Evolutionary conservation across 116 monocot species (phyloP).

Genomic region (Phalaenopsis hybrid): DNA sequence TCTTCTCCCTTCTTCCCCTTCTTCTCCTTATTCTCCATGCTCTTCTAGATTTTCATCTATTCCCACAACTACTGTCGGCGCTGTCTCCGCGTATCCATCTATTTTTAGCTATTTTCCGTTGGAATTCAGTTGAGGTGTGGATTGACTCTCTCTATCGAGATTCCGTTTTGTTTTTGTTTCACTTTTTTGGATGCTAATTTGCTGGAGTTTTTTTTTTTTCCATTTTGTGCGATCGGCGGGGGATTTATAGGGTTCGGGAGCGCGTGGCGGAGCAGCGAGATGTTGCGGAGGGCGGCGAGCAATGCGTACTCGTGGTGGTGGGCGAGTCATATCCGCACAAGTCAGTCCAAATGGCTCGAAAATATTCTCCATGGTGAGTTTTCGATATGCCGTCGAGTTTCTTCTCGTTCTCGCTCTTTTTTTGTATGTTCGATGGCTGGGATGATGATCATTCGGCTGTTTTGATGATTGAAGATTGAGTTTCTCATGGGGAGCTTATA

Average conservation of each 20-base stretch:
- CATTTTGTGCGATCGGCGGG: background rate
- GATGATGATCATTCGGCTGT: background rate
- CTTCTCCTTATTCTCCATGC: background rate
- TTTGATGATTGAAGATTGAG: background rate
- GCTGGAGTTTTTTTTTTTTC: background rate
- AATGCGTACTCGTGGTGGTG: constrained; percentile 98
- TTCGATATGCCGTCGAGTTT: background rate
- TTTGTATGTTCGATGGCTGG: background rate
- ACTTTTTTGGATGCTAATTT: background rate
- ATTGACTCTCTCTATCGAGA: background rate
- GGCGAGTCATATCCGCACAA: constrained; percentile 85
- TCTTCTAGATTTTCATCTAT: background rate
- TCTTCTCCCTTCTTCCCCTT: background rate
- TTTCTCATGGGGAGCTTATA: background rate
- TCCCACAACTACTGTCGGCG: background rate
- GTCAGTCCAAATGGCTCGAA: constrained; percentile 93
- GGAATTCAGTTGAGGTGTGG: constrained; percentile 1
- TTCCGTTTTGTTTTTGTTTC: background rate
- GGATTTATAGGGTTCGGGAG: constrained; percentile 4
- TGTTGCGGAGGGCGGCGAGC: constrained; percentile 88
- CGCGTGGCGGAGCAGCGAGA: constrained; percentile 4
- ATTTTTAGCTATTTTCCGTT: constrained; percentile 7
- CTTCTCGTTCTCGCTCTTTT: background rate
- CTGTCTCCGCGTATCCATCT: background rate
- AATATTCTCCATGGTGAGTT: constrained; percentile 55